Percentiles rank a stretch among this genome's conserved stretches.
Conservation (phyloP, 805 yeast genomes). For the Cyberlindnera euphorbiiphila region DNA sequence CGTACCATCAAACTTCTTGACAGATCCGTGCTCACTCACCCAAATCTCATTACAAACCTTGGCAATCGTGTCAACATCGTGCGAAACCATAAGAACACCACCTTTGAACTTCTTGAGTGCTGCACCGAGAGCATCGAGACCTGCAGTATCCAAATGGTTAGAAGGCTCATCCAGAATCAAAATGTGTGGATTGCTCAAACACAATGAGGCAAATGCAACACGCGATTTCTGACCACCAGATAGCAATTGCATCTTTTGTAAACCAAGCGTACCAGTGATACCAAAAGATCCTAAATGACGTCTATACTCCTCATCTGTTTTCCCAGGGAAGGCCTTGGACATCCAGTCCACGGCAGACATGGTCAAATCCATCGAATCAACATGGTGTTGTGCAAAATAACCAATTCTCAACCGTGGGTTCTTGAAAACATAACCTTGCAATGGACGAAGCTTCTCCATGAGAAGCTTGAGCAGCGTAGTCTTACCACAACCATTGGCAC, state of each 20-base stretch:
- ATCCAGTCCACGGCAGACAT: constrained; percentile 92
- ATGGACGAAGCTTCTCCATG: constrained; percentile 72
- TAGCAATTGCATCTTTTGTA: constrained; percentile 82
- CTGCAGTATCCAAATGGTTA: constrained; percentile 96
- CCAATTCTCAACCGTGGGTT: constrained; percentile 90
- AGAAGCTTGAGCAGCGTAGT: constrained; percentile 86
- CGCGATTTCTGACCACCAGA: constrained; percentile 99
- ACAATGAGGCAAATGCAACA: constrained; percentile 95
- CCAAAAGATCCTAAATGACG: constrained; percentile 96
- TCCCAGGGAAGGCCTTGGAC: constrained; percentile 86
- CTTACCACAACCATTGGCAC: constrained; percentile 99
- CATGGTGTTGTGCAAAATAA: constrained; percentile 97
- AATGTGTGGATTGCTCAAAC: constrained; percentile 86
- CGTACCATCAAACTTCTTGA: constrained; percentile 71
- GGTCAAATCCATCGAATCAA: constrained; percentile 90
- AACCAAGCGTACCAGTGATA: constrained; percentile 88
- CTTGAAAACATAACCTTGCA: constrained; percentile 71
- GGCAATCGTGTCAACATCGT: constrained; percentile 89
- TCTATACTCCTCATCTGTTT: constrained; percentile 93
- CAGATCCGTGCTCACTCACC: constrained; percentile 88
- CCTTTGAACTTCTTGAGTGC: constrained; percentile 88
- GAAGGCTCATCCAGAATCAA: constrained; percentile 96
- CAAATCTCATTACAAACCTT: constrained; percentile 90
- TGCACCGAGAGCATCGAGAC: constrained; percentile 91
- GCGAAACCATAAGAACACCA: constrained; percentile 96